Evolutionary conservation across 495 filamentous ascomycete genomes (phyloP).

Genomic region (Penicillium riverlandense): DNA sequence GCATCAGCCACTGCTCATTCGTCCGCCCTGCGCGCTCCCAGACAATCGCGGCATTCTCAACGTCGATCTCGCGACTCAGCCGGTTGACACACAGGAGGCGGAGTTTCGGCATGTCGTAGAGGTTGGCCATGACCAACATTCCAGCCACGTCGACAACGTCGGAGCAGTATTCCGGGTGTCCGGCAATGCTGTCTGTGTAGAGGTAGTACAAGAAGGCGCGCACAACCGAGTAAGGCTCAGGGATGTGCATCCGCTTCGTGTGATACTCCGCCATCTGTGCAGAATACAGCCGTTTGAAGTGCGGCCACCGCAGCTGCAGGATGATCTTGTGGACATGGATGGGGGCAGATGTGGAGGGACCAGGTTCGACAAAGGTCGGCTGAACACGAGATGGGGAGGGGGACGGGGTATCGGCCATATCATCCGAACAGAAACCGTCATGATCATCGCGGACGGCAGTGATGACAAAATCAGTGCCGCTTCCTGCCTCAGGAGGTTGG

Average conservation of each 20-base stretch:
- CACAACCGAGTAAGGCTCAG: constrained; percentile 90
- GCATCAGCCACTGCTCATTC: constrained; percentile 86
- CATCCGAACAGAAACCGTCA: constrained; percentile 46
- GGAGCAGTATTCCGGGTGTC: constrained; percentile 54
- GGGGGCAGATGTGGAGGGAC: constrained; percentile 64
- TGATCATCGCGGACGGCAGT: constrained; percentile 69
- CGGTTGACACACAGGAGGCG: constrained; percentile 84
- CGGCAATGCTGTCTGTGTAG: constrained; percentile 87
- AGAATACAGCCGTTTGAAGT: constrained; percentile 84
- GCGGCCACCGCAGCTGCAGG: constrained; percentile 89
- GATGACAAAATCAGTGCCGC: constrained; percentile 77
- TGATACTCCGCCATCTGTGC: constrained; percentile 96
- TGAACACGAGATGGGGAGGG: constrained; percentile 30
- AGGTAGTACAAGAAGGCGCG: constrained; percentile 93
- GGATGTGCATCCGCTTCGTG: constrained; percentile 93
- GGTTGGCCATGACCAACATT: constrained; percentile 94
- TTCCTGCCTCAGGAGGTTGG: constrained; percentile 65
- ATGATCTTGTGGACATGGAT: constrained; percentile 92
- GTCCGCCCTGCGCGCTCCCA: constrained; percentile 91
- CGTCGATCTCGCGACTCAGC: constrained; percentile 79
- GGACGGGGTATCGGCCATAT: constrained; percentile 37
- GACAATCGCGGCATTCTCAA: constrained; percentile 88
- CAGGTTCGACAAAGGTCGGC: constrained; percentile 54
- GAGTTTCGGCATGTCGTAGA: constrained; percentile 92
- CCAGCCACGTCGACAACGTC: constrained; percentile 83